A percentile compares a stretch with the other conserved stretches of the same genome.
Conservation (phyloP, 1,139 yeast genomes). For the Geotrichum phurueaensis region DNA sequence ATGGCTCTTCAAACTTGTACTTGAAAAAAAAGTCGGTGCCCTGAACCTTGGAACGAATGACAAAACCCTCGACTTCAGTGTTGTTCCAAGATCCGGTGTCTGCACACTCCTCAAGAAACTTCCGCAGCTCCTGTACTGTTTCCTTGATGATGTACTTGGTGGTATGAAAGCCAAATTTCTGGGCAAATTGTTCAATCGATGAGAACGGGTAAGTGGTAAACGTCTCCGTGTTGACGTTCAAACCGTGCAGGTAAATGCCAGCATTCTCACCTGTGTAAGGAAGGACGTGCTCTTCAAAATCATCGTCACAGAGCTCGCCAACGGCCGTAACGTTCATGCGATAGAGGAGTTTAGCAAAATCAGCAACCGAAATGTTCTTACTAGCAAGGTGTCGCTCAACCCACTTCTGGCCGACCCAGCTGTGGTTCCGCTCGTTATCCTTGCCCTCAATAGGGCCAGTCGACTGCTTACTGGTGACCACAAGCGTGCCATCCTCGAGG, state of each 20-base stretch:
- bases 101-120: slow-evolving; percentile 52
- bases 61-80: slow-evolving; percentile 88
- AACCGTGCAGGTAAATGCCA: slow-evolving; percentile 86
- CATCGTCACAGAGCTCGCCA: slow-evolving; percentile 88
- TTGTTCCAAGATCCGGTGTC: slow-evolving; percentile 66
- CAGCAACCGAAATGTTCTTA: slow-evolving; percentile 39
- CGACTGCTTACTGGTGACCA: slow-evolving; percentile 79
- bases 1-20: slow-evolving; percentile 93
- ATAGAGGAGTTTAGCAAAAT: slow-evolving; percentile 54
- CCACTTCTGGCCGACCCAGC: slow-evolving; percentile 61
- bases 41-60: slow-evolving; percentile 53
- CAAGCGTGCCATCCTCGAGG: slow-evolving; percentile 64
- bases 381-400: slow-evolving; percentile 48
- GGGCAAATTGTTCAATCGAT: slow-evolving; percentile 55
- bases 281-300: slow-evolving; percentile 88
- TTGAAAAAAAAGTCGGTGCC: slow-evolving; percentile 69
- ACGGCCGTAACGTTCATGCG: slow-evolving; percentile 68
- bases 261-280: slow-evolving; percentile 61
- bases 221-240: slow-evolving; percentile 59
- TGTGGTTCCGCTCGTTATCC: slow-evolving; percentile 53
- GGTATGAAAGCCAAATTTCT: slow-evolving; percentile 62
- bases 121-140: slow-evolving; percentile 41
- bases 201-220: slow-evolving; percentile 63
- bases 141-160: slow-evolving; percentile 45
- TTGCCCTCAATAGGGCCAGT: slow-evolving; percentile 54